These are phyloP conservation scores for Hylodesmum podocarpum DNA, from an alignment of 306 rosid species.

Conservation along the genomic window DNA sequence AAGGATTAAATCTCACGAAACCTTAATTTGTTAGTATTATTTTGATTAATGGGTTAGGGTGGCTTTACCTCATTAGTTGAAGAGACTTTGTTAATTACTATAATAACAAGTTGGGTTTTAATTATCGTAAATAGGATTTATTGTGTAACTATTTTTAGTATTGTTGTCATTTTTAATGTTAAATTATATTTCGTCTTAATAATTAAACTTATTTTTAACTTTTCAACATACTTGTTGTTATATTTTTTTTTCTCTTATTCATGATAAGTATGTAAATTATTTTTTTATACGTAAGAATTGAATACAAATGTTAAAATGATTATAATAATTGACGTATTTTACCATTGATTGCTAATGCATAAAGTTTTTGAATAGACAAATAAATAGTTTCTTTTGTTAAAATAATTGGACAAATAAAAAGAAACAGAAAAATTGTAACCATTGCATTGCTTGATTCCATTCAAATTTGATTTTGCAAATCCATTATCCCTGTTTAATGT, in stretches of 20 bases:
- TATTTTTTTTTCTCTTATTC: not conserved
- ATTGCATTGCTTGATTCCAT: not conserved
- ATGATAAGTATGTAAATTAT: not conserved
- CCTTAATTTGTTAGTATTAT: not conserved
- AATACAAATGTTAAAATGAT: too few relatives aligned
- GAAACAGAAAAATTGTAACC: not conserved
- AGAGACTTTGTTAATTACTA: not conserved
- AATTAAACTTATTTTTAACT: not conserved
- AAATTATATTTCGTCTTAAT: too few relatives aligned
- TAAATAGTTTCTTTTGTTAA: not conserved
- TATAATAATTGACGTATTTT: too few relatives aligned
- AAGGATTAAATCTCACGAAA: slow-evolving; percentile 24
- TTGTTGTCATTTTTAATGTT: not conserved
- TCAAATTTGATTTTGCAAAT: not conserved
- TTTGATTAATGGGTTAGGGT: slow-evolving; percentile 36
- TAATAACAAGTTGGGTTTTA: not conserved
- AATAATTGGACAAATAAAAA: not conserved
- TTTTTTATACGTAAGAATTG: too few relatives aligned
- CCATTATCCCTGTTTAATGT: not conserved
- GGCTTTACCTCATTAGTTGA: slow-evolving; percentile 32
- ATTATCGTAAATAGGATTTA: not conserved
- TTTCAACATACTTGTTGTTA: not conserved
- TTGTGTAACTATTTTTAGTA: not conserved
- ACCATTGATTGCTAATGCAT: too few relatives aligned
- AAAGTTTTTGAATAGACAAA: not conserved